Percentiles rank a stretch among this genome's conserved stretches.
These are phyloP conservation scores for Linnemannia schmuckeri DNA, from an alignment of 192 early-diverging fungal species.

Conservation along the genomic window DNA sequence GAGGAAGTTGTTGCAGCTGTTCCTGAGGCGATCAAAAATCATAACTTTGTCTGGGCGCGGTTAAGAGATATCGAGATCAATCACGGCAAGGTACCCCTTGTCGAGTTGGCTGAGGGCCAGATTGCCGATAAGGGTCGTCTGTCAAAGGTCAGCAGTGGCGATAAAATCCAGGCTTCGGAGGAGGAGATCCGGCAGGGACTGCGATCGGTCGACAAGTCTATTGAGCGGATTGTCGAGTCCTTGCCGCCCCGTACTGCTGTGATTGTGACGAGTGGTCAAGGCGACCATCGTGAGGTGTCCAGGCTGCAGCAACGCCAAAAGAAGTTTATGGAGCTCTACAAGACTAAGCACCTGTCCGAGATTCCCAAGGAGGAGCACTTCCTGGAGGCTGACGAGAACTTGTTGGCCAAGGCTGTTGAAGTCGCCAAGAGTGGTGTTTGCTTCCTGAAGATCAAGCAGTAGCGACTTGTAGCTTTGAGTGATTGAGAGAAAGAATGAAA, in stretches of 20 bases:
- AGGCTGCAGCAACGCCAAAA: slow-evolving; percentile 53
- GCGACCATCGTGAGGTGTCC: slow-evolving; percentile 49
- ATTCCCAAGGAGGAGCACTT: slow-evolving; percentile 50
- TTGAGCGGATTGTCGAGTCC: slow-evolving; percentile 39
- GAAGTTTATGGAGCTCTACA: slow-evolving; percentile 34
- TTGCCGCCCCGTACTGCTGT: slow-evolving; percentile 55
- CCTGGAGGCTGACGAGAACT: slow-evolving; percentile 31
- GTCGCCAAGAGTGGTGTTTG: slow-evolving; percentile 46
- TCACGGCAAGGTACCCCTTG: slow-evolving; percentile 34
- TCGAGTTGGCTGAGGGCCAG: slow-evolving; percentile 9
- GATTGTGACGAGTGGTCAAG: slow-evolving; percentile 58
- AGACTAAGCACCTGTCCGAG: slow-evolving; percentile 26
- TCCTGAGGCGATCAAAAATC: slow-evolving; percentile 36
- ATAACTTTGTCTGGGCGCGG: slow-evolving; percentile 49
- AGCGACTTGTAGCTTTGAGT: background rate
- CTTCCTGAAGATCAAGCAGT: slow-evolving; percentile 39
- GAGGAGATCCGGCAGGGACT: slow-evolving; percentile 36
- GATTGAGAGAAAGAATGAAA: background rate
- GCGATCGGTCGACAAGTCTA: slow-evolving; percentile 48
- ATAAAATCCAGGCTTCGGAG: slow-evolving; percentile 36
- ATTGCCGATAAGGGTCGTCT: slow-evolving; percentile 32
- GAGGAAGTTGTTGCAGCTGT: slow-evolving; percentile 36
- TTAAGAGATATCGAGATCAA: slow-evolving; percentile 52
- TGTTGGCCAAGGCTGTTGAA: slow-evolving; percentile 35
- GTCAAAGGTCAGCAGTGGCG: slow-evolving; percentile 38